phyloP scores from a whole-genome alignment of 2,329 filamentous ascomycete species.

The Septoria petroselini region DNA sequence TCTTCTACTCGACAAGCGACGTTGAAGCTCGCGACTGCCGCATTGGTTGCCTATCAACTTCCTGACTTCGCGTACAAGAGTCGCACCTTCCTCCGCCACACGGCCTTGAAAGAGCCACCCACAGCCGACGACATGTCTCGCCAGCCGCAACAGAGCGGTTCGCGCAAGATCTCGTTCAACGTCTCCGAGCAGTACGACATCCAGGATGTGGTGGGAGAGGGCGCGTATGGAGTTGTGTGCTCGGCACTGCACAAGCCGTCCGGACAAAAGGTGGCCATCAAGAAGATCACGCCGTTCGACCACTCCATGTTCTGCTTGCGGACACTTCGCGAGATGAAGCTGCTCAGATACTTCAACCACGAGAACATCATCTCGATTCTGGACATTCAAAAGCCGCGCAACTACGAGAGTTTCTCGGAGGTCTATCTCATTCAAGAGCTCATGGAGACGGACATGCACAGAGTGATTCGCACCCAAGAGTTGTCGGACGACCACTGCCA shows the following conservation, averaged over 20 bases:
- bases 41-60: slow-evolving; percentile 4
- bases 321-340: slow-evolving; percentile 98
- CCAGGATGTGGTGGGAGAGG: slow-evolving; percentile 97
- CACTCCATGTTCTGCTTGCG: slow-evolving; percentile 62
- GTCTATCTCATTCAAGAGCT: slow-evolving; percentile 98
- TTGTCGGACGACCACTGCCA: slow-evolving; percentile 99
- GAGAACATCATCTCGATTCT: slow-evolving; percentile 99
- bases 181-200: slow-evolving; percentile 99
- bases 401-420: slow-evolving; percentile 93
- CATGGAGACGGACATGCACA: slow-evolving; percentile 99
- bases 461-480: slow-evolving; percentile 97
- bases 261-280: slow-evolving; percentile 97
- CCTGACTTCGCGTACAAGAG: background rate
- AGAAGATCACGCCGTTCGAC: slow-evolving; percentile 99
- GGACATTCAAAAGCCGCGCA: slow-evolving; percentile 96
- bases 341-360: slow-evolving; percentile 97
- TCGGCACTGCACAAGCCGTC: slow-evolving; percentile 98
- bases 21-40: background rate
- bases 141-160: slow-evolving; percentile 42
- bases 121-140: slow-evolving; percentile 25
- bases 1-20: background rate
- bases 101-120: slow-evolving; percentile 6
- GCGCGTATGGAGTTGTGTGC: slow-evolving; percentile 97
- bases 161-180: slow-evolving; percentile 98
- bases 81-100: background rate